These are phyloP conservation scores for Polyporus arcularius DNA, from an alignment of 768 basidiomycete species.

Conservation along the genomic window DNA sequence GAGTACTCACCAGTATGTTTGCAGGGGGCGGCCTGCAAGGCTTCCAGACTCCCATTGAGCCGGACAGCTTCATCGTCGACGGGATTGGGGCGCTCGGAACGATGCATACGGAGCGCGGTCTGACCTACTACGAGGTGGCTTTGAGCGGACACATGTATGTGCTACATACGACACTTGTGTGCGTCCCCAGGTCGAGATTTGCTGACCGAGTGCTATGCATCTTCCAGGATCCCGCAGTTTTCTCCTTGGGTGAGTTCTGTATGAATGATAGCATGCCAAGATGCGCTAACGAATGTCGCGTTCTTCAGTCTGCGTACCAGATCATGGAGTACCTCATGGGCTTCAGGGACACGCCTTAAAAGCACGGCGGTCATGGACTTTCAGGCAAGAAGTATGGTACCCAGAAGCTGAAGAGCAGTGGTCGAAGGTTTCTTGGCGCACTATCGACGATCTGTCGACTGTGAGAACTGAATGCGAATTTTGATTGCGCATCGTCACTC, in stretches of 20 bases:
- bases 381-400: too few species aligned
- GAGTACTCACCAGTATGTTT: slow-evolving; percentile 16
- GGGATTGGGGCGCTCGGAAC: slow-evolving; percentile 69
- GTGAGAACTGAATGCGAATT: too few species aligned
- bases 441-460: too few species aligned
- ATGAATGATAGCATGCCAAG: neutral
- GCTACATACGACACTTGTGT: slow-evolving; percentile 5
- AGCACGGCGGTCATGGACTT: too few species aligned
- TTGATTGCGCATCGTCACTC: too few species aligned
- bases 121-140: slow-evolving; percentile 67
- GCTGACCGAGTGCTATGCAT: neutral
- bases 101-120: slow-evolving; percentile 63
- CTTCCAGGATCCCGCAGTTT: slow-evolving; percentile 62
- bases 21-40: slow-evolving; percentile 68
- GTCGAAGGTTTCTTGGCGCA: too few species aligned
- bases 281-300: neutral
- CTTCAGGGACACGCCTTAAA: slow-evolving; percentile 38
- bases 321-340: slow-evolving; percentile 71
- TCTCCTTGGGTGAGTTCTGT: slow-evolving; percentile 51
- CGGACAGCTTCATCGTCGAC: slow-evolving; percentile 71
- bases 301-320: slow-evolving; percentile 61
- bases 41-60: slow-evolving; percentile 66
- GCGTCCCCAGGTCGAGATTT: neutral
- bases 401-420: too few species aligned
- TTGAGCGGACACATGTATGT: slow-evolving; percentile 74